A percentile compares a stretch with the other conserved stretches of the same genome.
These are phyloP conservation scores for Panicum miliaceum DNA, from an alignment of 176 grass and related monocot genomes.

Conservation along the genomic window DNA sequence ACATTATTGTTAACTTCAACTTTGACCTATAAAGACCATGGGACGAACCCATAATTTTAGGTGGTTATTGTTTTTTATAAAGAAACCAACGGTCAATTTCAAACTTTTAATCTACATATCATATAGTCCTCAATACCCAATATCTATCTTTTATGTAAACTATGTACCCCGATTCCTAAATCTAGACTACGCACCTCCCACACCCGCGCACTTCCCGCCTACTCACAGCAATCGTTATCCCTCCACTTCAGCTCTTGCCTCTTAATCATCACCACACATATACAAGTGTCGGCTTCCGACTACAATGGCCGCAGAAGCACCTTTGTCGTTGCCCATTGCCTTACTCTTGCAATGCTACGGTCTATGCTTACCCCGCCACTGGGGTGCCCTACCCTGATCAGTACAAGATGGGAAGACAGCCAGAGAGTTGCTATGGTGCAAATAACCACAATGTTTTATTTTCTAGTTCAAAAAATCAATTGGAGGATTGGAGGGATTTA, in stretches of 20 bases:
- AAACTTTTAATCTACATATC: background rate
- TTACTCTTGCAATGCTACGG: background rate
- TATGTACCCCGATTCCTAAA: no score
- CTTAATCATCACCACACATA: background rate
- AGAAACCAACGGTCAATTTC: background rate
- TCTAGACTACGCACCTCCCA: background rate
- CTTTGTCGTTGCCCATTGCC: background rate
- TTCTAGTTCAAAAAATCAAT: background rate
- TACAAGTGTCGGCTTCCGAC: background rate
- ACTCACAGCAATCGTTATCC: no score
- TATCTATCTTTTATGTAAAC: no score
- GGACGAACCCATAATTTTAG: background rate
- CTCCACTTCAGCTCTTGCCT: background rate
- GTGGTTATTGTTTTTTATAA: background rate
- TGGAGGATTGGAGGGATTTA: background rate
- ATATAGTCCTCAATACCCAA: background rate
- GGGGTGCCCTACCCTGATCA: background rate
- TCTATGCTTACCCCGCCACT: background rate
- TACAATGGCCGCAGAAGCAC: background rate
- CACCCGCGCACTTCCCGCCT: background rate
- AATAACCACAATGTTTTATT: background rate
- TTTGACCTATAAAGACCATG: background rate
- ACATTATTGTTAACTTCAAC: background rate
- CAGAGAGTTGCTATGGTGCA: background rate
- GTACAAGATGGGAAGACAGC: background rate